phyloP scores from a whole-genome alignment of 75 land plant genomes.

The Azolla pinnata region DNA sequence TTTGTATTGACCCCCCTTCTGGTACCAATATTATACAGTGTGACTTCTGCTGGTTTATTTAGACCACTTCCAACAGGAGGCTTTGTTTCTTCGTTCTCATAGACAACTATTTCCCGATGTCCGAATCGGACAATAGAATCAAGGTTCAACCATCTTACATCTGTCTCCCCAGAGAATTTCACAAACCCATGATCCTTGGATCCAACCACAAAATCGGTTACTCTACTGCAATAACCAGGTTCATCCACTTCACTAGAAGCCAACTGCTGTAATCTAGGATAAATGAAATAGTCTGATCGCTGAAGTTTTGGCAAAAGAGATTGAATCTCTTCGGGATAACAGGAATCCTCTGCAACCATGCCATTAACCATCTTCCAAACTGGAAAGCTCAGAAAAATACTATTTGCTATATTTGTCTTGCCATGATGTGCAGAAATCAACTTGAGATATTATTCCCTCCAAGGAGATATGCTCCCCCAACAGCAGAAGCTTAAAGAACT shows the following conservation, averaged over 20 bases:
- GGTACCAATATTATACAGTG: conserved; percentile 6
- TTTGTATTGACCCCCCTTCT: conserved; percentile 6
- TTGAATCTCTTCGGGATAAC: no score
- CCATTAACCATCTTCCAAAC: no score
- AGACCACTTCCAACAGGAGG: conserved; percentile 16
- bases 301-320: conserved; percentile 12
- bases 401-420: no score
- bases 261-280: conserved; percentile 9
- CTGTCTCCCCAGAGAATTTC: conserved; percentile 21
- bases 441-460: no score
- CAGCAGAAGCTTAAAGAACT: no score
- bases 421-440: no score
- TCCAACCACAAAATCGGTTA: conserved; percentile 14
- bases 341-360: no score
- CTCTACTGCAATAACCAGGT: conserved; percentile 17
- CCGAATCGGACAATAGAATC: conserved; percentile 15
- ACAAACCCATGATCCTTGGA: conserved; percentile 13
- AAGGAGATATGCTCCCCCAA: no score
- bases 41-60: conserved; percentile 16
- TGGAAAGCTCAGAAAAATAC: no score
- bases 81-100: conserved; percentile 14
- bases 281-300: conserved; percentile 10
- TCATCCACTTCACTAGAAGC: conserved; percentile 13
- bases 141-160: conserved; percentile 17
- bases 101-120: conserved; percentile 14